Conservation (phyloP, 495 filamentous ascomycete genomes). For the Aspergillus taichungensis region DNA sequence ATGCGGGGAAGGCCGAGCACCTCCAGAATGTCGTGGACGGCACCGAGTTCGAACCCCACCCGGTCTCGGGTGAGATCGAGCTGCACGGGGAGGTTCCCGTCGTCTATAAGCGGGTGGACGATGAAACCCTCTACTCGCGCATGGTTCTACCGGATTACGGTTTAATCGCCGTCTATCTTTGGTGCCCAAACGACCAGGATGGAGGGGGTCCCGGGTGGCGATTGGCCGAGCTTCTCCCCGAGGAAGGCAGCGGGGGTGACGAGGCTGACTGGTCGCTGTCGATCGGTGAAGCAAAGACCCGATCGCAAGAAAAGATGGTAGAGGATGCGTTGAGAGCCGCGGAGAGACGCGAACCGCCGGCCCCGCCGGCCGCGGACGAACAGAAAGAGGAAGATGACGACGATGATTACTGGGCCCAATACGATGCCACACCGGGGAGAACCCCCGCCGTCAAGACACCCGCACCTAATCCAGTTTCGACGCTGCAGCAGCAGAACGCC, state of each 20-base stretch:
- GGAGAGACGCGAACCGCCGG: conserved; percentile 14
- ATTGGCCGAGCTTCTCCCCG: conserved; percentile 66
- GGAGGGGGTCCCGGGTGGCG: conserved; percentile 70
- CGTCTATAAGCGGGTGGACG: conserved; percentile 66
- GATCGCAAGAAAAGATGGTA: conserved; percentile 25
- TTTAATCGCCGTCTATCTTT: conserved; percentile 52
- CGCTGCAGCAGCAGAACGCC: conserved; percentile 23
- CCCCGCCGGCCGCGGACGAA: conserved; percentile 18
- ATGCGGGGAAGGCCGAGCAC: conserved; percentile 53
- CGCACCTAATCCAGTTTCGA: conserved; percentile 33
- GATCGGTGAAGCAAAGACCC: conserved; percentile 45
- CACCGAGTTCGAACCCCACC: conserved; percentile 75
- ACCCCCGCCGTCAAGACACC: conserved; percentile 66
- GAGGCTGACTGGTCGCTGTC: conserved; percentile 41
- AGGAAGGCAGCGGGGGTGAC: conserved; percentile 32
- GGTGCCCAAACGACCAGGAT: conserved; percentile 59
- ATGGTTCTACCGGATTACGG: conserved; percentile 47
- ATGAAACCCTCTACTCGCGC: conserved; percentile 74
- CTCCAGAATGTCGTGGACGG: conserved; percentile 57
- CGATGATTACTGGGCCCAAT: conserved; percentile 89
- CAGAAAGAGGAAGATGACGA: conserved; percentile 61
- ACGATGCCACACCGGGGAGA: conserved; percentile 73
- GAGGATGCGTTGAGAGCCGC: conserved; percentile 29
- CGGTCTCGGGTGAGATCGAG: conserved; percentile 87
- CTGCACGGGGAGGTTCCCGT: conserved; percentile 53